Base-by-base conservation (phyloP, 1,284 basidiomycete genomes). In the Puccinia coronata region DNA sequence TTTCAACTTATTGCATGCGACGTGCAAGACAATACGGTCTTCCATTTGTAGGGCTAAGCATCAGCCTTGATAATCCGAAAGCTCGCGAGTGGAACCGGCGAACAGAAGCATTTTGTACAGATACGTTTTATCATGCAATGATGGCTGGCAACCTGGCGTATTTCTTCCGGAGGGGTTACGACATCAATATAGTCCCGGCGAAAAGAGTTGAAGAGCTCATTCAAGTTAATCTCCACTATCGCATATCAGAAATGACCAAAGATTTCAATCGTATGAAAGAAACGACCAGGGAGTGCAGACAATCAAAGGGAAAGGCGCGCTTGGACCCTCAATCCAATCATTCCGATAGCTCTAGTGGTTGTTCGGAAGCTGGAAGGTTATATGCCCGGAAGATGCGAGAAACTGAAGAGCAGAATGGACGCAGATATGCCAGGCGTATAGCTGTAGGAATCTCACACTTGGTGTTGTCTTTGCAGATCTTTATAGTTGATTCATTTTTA, bases 21-120 rank as follows among this genome's bases (percentile, higher is more conserved):
- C 51, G 51, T 25, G 14, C 39, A 5, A 55, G 18, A 25, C 71
- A 73, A 73, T 73, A 73, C 41, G 71, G 71, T 12, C 49, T 73
- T 39, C 49, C 31, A 18, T 73, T 55, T 36, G 70, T 72, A 28
- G 70, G 71, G 25, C 41, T 73, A 9, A 57, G 51, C 36, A 39
- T 41, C 31, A 11, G 9, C n/a, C 71, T 25, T 6, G 14, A 73
- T 28, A 41, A 57, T 43, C 71, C 71, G 9, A 55, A 73, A 28
- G 71, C 71, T 6, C 23, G 9, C n/a, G 71, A 73, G 31, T 73
- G 71, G 71, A 73, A 73, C 31, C 51, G 51, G 25, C 20, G 71
- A 18, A 73, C 51, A 6, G 34, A n/a, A 5, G 71, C 51, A 11
- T 73, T 49, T 39, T 73, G 71, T 43, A 14, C 20, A 25, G 71